Evolutionary conservation across 352 stramenopile genomes (phyloP), one percentile per base, ranked within the genome.

Genomic region (Globisporangium recalcitrans): DNA sequence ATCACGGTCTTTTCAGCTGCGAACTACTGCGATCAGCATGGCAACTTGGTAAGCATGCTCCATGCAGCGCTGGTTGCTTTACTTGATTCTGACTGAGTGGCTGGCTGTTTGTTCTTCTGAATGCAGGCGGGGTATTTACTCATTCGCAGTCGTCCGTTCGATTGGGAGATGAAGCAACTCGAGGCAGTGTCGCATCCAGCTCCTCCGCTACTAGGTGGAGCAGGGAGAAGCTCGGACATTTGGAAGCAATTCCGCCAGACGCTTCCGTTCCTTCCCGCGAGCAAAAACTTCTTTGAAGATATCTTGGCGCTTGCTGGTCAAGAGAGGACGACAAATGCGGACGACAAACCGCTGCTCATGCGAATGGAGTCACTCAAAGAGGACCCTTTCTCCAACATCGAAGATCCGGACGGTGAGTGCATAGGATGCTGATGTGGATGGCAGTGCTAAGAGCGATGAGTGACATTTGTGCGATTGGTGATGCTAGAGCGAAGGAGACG

Each of bases 1-100:
- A 89, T 98, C 48, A 98, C 95, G 0, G 84, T 98, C 4, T 99
- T 98, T 75, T 97, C 85, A 22, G 95, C 96, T 5, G 91, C 94
- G 1, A 98, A 98, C 63, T 98, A 99, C 70, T 99, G 94, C 60
- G 94, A 98, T 70, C 76, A 69, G 13, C 84, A 90, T 34, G 63
- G 67, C 9, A 93, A 94, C 47, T 74, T 76, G 76, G 85, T 91
- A 56, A 51, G 68, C 24, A 48, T 32, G 22, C 22, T 1, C 38
- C 16, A 11, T 2, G 22, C 38, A 4, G 34, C 0, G 7, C 10
- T 21, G 16, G 21, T 44, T 19, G 1, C 27, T 46, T 47, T 29
- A 6, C 21, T 42, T 26, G 16, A 27, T 42, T 19, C 16, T 55
- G 8, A 63, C 52, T 56, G 16, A 14, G n/a, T n/a, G n/a, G n/a